phyloP scores from a whole-genome alignment of 306 rosid genomes.

The Cucurbita ficifolia region DNA sequence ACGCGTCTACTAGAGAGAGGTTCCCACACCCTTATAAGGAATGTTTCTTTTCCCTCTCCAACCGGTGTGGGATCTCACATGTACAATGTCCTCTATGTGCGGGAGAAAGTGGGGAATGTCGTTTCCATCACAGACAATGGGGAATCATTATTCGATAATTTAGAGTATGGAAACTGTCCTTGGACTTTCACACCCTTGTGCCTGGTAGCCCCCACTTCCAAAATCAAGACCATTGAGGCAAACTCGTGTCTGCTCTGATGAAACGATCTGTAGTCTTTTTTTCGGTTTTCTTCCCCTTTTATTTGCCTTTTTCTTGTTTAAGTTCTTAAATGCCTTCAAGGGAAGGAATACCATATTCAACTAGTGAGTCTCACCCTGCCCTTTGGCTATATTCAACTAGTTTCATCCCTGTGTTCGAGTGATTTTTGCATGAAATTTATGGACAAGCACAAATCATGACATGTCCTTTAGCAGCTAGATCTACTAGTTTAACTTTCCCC shows the following conservation, averaged over 20 bases:
- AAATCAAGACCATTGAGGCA: background rate
- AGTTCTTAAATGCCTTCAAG: background rate
- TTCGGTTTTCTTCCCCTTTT: background rate
- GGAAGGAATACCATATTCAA: background rate
- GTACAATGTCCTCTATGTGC: background rate
- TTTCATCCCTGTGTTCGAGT: background rate
- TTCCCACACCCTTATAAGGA: too few species aligned
- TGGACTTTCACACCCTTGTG: background rate
- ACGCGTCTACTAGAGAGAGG: too few species aligned
- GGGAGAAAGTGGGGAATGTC: background rate
- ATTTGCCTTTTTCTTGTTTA: background rate
- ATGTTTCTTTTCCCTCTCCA: too few species aligned
- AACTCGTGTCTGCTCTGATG: background rate
- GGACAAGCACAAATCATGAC: background rate
- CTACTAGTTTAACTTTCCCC: background rate
- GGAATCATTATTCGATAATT: background rate
- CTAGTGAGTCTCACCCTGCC: background rate
- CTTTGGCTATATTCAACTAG: background rate
- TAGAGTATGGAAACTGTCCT: background rate
- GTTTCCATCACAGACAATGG: background rate
- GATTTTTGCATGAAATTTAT: background rate
- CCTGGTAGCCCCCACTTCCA: background rate
- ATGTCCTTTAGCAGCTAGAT: background rate
- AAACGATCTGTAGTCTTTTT: background rate
- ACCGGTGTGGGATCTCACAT: background rate